phyloP scores from a whole-genome alignment of 202 grass and related monocot genomes.

The Schoenoplectus triqueter region DNA sequence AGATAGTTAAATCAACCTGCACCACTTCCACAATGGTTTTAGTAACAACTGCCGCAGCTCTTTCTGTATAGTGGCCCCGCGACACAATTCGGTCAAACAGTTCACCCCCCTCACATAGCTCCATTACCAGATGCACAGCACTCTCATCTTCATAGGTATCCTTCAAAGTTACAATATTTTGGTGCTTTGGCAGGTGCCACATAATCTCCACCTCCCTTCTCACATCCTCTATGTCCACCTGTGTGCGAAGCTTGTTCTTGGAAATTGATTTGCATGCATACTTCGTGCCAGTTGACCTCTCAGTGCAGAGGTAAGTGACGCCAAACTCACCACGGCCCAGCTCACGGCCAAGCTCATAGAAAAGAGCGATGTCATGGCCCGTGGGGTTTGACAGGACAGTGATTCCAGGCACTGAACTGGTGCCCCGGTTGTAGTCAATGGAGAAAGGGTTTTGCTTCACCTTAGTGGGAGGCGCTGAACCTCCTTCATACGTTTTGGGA shows the following conservation, averaged over 20 bases:
- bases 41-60: slow-evolving; percentile 65
- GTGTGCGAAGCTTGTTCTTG: slow-evolving; percentile 67
- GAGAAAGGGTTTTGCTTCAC: slow-evolving; percentile 31
- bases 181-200: slow-evolving; percentile 56
- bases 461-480: background rate
- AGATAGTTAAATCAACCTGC: slow-evolving; percentile 45
- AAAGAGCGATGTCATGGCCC: slow-evolving; percentile 52
- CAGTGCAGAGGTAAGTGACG: slow-evolving; percentile 79
- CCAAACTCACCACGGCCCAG: slow-evolving; percentile 83
- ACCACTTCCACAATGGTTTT: slow-evolving; percentile 83
- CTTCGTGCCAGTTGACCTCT: slow-evolving; percentile 49
- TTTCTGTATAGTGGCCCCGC: slow-evolving; percentile 84
- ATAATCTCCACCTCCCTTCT: slow-evolving; percentile 88
- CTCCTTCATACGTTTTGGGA: slow-evolving; percentile 25
- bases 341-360: slow-evolving; percentile 63
- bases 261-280: slow-evolving; percentile 93
- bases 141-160: slow-evolving; percentile 76
- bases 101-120: slow-evolving; percentile 93
- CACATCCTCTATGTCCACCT: slow-evolving; percentile 63
- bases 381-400: slow-evolving; percentile 68
- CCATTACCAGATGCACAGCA: slow-evolving; percentile 89
- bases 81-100: slow-evolving; percentile 89
- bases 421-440: slow-evolving; percentile 8
- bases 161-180: slow-evolving; percentile 61
- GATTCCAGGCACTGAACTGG: background rate